Evolutionary conservation across 257 asterid species (phyloP).

Genomic region (Capsicum pubescens): DNA sequence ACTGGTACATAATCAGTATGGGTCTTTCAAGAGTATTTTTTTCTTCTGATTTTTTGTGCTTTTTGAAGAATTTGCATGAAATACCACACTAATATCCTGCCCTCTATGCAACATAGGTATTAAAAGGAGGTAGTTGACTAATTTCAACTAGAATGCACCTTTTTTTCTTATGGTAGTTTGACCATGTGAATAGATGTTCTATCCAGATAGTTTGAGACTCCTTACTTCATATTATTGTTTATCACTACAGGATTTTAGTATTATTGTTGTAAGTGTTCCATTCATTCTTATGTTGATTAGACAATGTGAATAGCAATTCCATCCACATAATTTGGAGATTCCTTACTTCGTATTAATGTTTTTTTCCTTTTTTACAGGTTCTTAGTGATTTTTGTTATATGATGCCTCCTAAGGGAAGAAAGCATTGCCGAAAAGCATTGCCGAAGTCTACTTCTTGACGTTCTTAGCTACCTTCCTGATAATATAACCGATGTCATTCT

Average conservation of each 20-base stretch:
- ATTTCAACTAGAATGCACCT: conserved; percentile 3
- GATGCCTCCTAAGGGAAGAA: not conserved
- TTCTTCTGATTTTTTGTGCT: not conserved
- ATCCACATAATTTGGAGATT: not conserved
- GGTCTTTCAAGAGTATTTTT: not conserved
- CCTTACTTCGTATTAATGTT: not conserved
- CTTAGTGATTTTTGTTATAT: not conserved
- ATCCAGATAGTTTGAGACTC: not conserved
- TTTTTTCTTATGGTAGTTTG: not conserved
- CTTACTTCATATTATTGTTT: conserved; percentile 1
- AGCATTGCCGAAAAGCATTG: not conserved
- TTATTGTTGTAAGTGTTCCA: not conserved
- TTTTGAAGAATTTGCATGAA: not conserved
- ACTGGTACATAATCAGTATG: not conserved
- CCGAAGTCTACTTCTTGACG: not conserved
- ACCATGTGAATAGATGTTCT: not conserved
- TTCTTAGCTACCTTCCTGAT: not conserved
- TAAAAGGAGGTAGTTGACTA: not conserved
- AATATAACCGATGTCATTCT: not conserved
- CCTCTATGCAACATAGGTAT: not conserved
- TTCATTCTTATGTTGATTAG: not conserved
- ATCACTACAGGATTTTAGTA: not conserved
- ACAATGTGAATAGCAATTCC: not conserved
- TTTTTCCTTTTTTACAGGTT: not conserved
- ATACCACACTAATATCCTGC: not conserved